Base-by-base conservation (phyloP, 2,329 filamentous ascomycete species). In the Ophiostoma tasmaniense region DNA sequence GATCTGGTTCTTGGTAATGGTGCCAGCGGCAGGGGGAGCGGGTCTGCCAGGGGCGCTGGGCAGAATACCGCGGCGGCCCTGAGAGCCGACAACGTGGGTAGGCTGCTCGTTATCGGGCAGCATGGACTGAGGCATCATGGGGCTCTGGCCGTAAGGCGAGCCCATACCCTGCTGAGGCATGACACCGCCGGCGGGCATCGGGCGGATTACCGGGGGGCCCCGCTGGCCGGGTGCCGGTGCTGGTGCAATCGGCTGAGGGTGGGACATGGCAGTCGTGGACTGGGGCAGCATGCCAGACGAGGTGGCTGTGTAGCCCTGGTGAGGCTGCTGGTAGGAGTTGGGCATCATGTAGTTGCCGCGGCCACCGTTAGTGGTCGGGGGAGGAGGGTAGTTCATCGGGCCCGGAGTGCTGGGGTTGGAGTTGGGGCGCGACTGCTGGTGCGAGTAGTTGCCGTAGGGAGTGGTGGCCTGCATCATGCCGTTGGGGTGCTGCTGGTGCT, bases 1-100 rank as follows among this genome's bases (percentile, higher is more conserved):
- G 72, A 96, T 95, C 71, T 91, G 89, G 75, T 85, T 91, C 84
- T 97, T 96, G 11, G 86, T 84, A 37, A 86, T 83, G 61, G 87
- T 88, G 61, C 91, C 89, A 25, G 87, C 85, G 28, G 89, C 82
- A 39, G 91, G 88, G 33, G 92, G 91, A 68, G 91, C 88, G 69
- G 93, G 91, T 70, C 93, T 85, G 61, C 93, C 93, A 37, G 93
- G 92, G 71, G 93, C 93, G 75, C 93, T 97, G 20, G 94, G 94
- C 71, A 98, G 81, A 52, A 97, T 96, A 66, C 94, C 94, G 73
- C 94, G 87, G 72, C 94, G 89, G 70, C 94, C 94, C 81, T 98
- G 94, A 33, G 93, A 96, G 68, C 94, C 94, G 68, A 98, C 94
- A 66, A 97, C 94, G 76, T 97, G 94, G 39, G 92, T 95, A 20